Evolutionary conservation across 176 grass and related monocot species (phyloP), one percentile per base, ranked within the genome.

Genomic region (Elymus sibiricus): DNA sequence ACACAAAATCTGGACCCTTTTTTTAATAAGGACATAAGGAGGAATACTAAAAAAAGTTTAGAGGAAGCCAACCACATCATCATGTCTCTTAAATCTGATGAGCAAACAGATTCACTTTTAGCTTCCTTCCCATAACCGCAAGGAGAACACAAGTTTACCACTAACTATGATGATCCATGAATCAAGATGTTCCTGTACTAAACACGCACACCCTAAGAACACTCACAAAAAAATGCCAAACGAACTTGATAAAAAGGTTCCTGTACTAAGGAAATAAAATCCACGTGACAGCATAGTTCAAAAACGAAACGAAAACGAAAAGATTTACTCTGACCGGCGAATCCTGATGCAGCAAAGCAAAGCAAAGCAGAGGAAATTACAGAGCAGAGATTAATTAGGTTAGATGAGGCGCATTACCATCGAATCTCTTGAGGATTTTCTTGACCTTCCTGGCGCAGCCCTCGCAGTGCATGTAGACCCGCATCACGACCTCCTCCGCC

Each of bases 381-480:
- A 5, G 35, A 64, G 47, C 39, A 88, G 19, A 53, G 31, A 76
- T 11, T 51, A 76, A 27, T 58, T 58, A 58, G 49, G 27, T 25
- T 2, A 42, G 38, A 51, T 4, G 42, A n/a, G 37, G 58, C 24
- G 34, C 47, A 70, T 88, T 94, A 99, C 97, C 97, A 13, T 94
- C 90, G 14, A 94, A 91, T 71, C 85, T 78, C 81, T 62, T 96
- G 82, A 99, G 90, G 61, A 91, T 91, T 49, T 90, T 86, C 86
- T 93, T 96, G 76, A 99, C 97, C 56, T 99, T 99, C 71, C 87
- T 78, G 19, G 94, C 92, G 65, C 97, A 99, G 10, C 94, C 97
- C 86, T 99, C 92, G 86, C 97, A 99, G 77, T 99, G 97, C 97
- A 96, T 99, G 97, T 91, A 99, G 43, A 99, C 97, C 21, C 92